Evolutionary conservation across 2,329 filamentous ascomycete genomes (phyloP).

Genomic region (Ophiostoma piceae): DNA sequence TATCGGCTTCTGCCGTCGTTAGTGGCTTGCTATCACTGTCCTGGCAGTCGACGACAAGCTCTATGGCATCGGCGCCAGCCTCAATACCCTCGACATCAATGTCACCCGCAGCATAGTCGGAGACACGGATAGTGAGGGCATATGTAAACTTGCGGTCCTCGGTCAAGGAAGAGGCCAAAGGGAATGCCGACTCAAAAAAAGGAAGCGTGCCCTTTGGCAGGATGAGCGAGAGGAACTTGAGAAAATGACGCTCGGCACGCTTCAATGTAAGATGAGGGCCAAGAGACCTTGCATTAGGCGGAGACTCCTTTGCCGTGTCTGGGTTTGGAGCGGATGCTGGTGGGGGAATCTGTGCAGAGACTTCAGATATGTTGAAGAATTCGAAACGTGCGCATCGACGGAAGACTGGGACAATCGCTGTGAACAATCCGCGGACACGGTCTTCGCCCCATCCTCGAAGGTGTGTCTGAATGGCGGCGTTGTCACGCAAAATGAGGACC

Average conservation of each 20-base stretch:
- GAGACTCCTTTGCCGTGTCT: not conserved
- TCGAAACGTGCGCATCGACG: conserved; percentile 62
- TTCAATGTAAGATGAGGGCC: conserved; percentile 55
- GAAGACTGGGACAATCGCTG: conserved; percentile 51
- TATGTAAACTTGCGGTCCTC: conserved; percentile 56
- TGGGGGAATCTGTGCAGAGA: not conserved
- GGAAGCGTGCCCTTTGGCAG: conserved; percentile 49
- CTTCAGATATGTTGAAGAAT: conserved; percentile 61
- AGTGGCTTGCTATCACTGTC: conserved; percentile 30
- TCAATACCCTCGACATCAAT: conserved; percentile 50
- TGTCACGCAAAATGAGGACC: conserved; percentile 62
- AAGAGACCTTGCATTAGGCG: conserved; percentile 24
- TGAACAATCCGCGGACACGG: conserved; percentile 50
- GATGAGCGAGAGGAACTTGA: conserved; percentile 54
- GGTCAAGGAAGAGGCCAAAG: conserved; percentile 52
- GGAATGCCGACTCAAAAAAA: conserved; percentile 55
- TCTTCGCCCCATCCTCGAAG: conserved; percentile 39
- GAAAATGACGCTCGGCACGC: conserved; percentile 55
- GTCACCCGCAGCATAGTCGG: conserved; percentile 45
- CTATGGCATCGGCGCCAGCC: conserved; percentile 54
- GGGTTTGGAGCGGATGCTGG: not conserved
- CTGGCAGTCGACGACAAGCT: conserved; percentile 52
- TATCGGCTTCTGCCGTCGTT: conserved; percentile 32
- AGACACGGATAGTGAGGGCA: conserved; percentile 55
- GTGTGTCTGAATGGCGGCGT: conserved; percentile 55